phyloP scores from a whole-genome alignment of 164 flowering plant species.

The Berberis thunbergii region DNA sequence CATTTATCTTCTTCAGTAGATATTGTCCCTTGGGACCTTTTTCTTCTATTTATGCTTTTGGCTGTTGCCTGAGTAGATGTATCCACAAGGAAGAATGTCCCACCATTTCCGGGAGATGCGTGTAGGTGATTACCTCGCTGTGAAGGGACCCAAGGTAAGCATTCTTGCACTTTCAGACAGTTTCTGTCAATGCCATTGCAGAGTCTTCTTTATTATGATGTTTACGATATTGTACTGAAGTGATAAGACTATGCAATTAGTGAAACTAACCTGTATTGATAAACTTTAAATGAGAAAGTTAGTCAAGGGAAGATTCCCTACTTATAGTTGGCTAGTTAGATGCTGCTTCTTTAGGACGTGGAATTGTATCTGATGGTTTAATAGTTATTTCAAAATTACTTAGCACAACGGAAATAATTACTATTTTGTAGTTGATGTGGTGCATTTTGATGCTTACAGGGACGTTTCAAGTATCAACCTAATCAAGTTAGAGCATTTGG shows the following conservation, averaged over 20 bases:
- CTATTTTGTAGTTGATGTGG: conserved; percentile 2
- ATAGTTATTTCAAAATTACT: not conserved
- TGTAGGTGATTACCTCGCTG: conserved; percentile 78
- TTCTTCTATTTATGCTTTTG: not conserved
- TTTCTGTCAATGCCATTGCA: too few species aligned
- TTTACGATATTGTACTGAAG: too few species aligned
- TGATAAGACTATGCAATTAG: too few species aligned
- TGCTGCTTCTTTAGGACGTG: too few species aligned
- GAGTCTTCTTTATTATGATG: too few species aligned
- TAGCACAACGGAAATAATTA: not conserved
- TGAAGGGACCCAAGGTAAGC: conserved; percentile 93
- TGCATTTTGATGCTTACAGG: conserved; percentile 35
- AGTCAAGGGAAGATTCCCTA: too few species aligned
- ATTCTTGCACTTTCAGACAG: not conserved
- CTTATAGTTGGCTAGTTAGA: too few species aligned
- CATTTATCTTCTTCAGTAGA: not conserved
- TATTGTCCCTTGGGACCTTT: not conserved
- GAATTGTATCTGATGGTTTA: too few species aligned
- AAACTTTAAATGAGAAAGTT: too few species aligned
- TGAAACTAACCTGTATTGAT: too few species aligned
- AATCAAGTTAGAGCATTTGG: conserved; percentile 92
- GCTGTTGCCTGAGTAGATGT: conserved; percentile 52
- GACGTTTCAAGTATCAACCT: conserved; percentile 85
- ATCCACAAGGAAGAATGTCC: conserved; percentile 99
- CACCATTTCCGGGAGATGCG: conserved; percentile 98